Base-by-base conservation (phyloP, 805 yeast species). In the Wickerhamiella brachini region DNA sequence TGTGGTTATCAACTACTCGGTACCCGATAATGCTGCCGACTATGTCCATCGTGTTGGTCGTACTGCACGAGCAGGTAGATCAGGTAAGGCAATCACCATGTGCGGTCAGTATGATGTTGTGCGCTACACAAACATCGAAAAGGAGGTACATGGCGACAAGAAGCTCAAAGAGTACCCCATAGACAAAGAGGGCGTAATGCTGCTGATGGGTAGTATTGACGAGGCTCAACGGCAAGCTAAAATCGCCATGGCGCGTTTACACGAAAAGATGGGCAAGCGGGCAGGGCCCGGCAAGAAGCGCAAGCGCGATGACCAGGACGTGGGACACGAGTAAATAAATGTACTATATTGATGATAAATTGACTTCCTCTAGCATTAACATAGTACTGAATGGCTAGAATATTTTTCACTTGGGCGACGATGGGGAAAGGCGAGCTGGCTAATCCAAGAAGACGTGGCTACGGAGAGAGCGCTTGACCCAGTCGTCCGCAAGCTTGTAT, bases 51-150 rank as follows among this genome's bases (percentile, higher is more conserved):
- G 98, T 61, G 96, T 89, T 34, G 97, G 97, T 52, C 82, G 97
- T 72, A 88, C 96, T 34, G 96, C 97, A 1, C 81, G 96, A 67
- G 85, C 93, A 67, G 98, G 98, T 20, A 75, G 98, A 61, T 87
- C 97, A 0, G 98, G 96, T 0, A 84, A 82, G 64, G 85, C 95
- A 2, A 74, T 89, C 17, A 83, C 95, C 2, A 70, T 89, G 52
- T 94, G 88, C 31, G 89, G 97, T 0, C 98, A 93, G 66, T 93
- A 93, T 65, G 98, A 93, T 66, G 72, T 93, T 54, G 97, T 89
- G 66, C 70, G 88, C 60, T 85, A 86, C 62, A 70, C 88, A 57
- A 75, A 96, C 62, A 89, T 93, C 49, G 98, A 93, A 66, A 81
- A 81, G 50, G 97, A 84, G 9, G 76, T 93, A 51, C 83, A 76